Conservation (phyloP, 768 basidiomycete species). For the Sarcodon aspratus region DNA sequence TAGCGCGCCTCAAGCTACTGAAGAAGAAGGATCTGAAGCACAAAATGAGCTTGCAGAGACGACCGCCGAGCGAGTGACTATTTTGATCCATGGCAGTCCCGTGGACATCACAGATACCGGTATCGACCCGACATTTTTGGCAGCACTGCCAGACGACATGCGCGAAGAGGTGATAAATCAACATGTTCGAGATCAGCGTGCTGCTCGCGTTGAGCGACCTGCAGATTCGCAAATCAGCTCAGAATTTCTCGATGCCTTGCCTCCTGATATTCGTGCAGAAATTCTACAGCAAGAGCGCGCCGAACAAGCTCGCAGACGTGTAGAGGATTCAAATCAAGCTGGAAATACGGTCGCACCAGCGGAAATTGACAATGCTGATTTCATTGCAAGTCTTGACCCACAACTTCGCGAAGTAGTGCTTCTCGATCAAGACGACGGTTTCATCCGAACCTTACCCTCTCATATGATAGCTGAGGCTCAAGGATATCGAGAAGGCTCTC, state of each 20-base stretch:
- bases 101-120: conserved; percentile 99
- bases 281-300: conserved; percentile 91
- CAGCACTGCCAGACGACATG: conserved; percentile 97
- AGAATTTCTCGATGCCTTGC: conserved; percentile 94
- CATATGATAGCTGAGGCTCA: conserved; percentile 82
- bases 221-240: conserved; percentile 83
- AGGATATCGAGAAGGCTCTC: conserved; percentile 48
- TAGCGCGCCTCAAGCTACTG: conserved; percentile 7
- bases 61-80: conserved; percentile 58
- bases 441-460: conserved; percentile 70
- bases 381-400: conserved; percentile 88
- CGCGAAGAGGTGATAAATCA: conserved; percentile 96
- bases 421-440: conserved; percentile 78
- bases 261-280: conserved; percentile 93
- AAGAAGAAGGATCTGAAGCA: conserved; percentile 6
- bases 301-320: conserved; percentile 57
- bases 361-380: conserved; percentile 82
- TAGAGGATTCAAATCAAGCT: conserved; percentile 23
- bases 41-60: conserved; percentile 16
- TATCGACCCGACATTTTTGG: conserved; percentile 95
- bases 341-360: conserved; percentile 32
- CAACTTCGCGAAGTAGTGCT: conserved; percentile 85
- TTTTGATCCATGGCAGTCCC: conserved; percentile 83
- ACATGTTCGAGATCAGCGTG: conserved; percentile 86
- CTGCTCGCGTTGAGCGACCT: conserved; percentile 62